phyloP scores from a whole-genome alignment of 2,329 filamentous ascomycete species.

The Trichoderma asperellum region DNA sequence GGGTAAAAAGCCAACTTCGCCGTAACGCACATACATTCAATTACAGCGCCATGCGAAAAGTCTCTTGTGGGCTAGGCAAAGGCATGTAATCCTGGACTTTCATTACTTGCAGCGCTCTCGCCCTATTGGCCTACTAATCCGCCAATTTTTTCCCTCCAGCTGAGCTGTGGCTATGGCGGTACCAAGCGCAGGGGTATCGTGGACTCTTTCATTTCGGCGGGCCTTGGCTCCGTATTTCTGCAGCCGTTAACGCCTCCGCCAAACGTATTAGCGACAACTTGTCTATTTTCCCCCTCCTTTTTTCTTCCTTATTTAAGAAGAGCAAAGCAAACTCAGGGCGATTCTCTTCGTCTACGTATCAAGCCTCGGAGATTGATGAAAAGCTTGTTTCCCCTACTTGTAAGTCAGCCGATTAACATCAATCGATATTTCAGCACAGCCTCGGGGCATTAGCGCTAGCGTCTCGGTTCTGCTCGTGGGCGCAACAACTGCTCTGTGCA shows the following conservation, averaged over 20 bases:
- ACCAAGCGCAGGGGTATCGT: slow-evolving; percentile 12
- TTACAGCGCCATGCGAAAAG: background rate
- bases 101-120: background rate
- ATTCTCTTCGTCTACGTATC: slow-evolving; percentile 9
- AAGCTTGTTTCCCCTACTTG: slow-evolving; percentile 9
- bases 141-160: background rate
- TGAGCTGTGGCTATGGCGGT: background rate
- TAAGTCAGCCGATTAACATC: background rate
- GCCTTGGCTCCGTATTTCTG: slow-evolving; percentile 13
- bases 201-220: slow-evolving; percentile 23
- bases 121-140: slow-evolving; percentile 14
- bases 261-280: background rate
- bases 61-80: background rate
- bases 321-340: background rate
- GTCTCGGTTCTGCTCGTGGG: background rate
- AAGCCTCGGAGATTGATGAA: slow-evolving; percentile 20
- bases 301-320: background rate
- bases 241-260: background rate
- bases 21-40: background rate
- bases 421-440: background rate
- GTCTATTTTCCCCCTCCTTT: background rate
- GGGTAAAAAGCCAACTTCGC: background rate
- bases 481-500: background rate
- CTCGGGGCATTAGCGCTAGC: background rate
- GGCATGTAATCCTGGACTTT: background rate